These are phyloP conservation scores for Aphanomyces stellatus DNA, from an alignment of 352 stramenopile species.

Conservation along the genomic window DNA sequence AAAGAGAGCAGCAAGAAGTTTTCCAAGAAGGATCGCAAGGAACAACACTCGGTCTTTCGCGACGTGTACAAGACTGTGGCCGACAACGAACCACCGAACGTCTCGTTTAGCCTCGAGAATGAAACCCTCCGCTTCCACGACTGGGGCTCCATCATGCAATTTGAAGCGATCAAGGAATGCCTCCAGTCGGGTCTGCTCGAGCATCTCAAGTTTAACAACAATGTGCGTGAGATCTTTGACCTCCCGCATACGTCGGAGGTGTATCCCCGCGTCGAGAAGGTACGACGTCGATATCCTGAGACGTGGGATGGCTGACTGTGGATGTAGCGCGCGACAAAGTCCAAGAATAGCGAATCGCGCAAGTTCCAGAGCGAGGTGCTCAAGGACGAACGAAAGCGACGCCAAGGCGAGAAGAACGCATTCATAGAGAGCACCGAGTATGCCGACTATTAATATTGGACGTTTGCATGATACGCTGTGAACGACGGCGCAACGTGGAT, in stretches of 20 bases:
- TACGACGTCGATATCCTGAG: not conserved
- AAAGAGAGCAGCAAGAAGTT: constrained; percentile 86
- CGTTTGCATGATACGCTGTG: not conserved
- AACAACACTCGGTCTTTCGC: constrained; percentile 73
- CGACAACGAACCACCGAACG: constrained; percentile 64
- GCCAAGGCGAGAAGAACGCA: constrained; percentile 10
- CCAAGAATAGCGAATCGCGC: constrained; percentile 4
- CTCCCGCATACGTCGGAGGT: constrained; percentile 72
- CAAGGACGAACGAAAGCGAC: constrained; percentile 6
- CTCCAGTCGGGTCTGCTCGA: constrained; percentile 66
- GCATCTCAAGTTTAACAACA: constrained; percentile 86
- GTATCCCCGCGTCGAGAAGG: constrained; percentile 20
- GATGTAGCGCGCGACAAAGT: constrained; percentile 8
- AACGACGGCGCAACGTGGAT: not conserved
- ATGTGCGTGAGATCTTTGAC: constrained; percentile 62
- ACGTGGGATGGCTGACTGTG: too few relatives aligned
- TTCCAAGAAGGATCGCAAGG: constrained; percentile 85
- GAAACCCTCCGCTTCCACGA: constrained; percentile 64
- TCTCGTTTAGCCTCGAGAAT: constrained; percentile 68
- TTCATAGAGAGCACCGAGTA: constrained; percentile 9
- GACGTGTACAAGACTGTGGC: constrained; percentile 72
- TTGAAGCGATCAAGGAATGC: constrained; percentile 69
- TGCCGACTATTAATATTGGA: constrained; percentile 1
- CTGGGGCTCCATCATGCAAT: constrained; percentile 76
- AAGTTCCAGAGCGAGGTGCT: constrained; percentile 13